A percentile compares a stretch with the other conserved stretches of the same genome.
Conservation (phyloP, 345 rosid species). For the Eucalyptus curtisii region DNA sequence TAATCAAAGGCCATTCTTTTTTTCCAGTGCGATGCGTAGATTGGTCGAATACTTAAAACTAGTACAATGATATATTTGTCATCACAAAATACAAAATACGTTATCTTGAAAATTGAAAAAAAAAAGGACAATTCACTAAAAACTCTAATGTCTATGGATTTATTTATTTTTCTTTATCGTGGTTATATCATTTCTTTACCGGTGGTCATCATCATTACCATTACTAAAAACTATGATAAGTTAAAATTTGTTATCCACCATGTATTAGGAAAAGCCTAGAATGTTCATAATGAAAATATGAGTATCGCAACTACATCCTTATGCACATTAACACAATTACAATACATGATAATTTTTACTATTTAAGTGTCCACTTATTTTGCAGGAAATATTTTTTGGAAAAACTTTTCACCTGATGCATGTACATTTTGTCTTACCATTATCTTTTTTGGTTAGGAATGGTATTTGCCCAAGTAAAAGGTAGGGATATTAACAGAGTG, state of each 20-base stretch:
- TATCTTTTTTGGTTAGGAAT: neutral
- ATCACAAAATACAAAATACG: neutral
- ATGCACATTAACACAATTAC: neutral
- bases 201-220: neutral
- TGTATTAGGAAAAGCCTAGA: neutral
- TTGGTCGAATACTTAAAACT: neutral
- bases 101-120: neutral
- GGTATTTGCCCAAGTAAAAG: neutral
- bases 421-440: neutral
- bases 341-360: neutral
- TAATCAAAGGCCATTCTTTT: neutral
- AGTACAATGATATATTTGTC: neutral
- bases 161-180: neutral
- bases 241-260: neutral
- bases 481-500: neutral
- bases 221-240: too few species aligned
- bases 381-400: rapidly evolving
- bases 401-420: too few species aligned
- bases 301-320: neutral
- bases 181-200: neutral
- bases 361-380: neutral
- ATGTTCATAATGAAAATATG: neutral
- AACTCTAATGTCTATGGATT: neutral
- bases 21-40: neutral
- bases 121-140: neutral